These are phyloP conservation scores for Ganoderma leucocontextum DNA, from an alignment of 1,284 basidiomycete genomes.

Conservation along the genomic window DNA sequence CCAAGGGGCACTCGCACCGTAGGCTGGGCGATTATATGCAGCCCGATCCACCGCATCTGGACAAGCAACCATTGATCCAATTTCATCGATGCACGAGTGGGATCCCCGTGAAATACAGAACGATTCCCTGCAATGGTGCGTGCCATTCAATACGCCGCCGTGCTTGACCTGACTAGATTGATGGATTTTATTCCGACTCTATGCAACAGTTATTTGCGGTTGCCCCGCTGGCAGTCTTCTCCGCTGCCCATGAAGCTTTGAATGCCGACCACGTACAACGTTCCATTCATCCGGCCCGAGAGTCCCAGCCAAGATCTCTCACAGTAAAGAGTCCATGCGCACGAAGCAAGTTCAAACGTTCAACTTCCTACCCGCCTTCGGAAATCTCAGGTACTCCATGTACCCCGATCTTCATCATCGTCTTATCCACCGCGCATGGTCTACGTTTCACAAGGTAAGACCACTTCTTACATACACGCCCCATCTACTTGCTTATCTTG, in stretches of 20 bases:
- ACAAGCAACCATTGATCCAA: background rate
- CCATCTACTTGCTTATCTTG: background rate
- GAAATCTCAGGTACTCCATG: background rate
- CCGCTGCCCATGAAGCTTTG: background rate
- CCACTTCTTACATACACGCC: background rate
- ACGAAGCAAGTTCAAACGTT: background rate
- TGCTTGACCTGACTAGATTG: background rate
- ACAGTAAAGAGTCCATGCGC: background rate
- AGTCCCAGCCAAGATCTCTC: background rate
- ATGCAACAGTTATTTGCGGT: background rate
- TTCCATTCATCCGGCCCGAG: background rate
- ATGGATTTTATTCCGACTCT: background rate
- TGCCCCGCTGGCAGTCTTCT: background rate
- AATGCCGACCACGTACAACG: background rate
- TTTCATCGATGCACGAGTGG: background rate
- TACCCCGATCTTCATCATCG: background rate
- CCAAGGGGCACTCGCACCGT: background rate
- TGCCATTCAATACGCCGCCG: background rate
- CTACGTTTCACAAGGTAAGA: background rate
- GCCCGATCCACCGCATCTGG: background rate
- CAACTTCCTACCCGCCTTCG: background rate
- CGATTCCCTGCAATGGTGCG: background rate
- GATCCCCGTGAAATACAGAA: background rate
- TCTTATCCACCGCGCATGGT: background rate
- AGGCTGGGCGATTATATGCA: background rate